Evolutionary conservation across 805 yeast species (phyloP), one percentile per base, ranked within the genome.

Genomic region (Metschnikowia anglica): DNA sequence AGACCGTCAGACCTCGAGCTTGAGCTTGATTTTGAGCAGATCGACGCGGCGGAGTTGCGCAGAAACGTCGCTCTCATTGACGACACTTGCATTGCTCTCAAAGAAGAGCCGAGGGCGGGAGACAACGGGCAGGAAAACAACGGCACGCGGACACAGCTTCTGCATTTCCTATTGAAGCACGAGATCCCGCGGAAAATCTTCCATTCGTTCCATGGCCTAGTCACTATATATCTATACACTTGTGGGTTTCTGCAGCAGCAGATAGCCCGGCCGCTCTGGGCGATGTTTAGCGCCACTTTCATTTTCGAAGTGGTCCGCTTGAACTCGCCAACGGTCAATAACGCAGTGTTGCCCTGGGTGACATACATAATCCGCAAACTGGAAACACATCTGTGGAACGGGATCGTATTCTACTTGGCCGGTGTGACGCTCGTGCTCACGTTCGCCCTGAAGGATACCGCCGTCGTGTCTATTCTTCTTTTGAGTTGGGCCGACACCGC

Each of bases 401-500:
- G 99, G 7, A 89, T 85, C 8, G 74, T 88, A 38, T 93, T 89
- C 85, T 93, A 88, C 61, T 67, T 89, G 28, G 70, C 85, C 1
- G 99, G 99, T 4, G 67, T 88, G 34, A 68, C 80, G 19, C 66
- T 88, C 49, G 88, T 89, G 8, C 86, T 89, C 56, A 48, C 73
- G 1, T 62, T 80, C 17, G 83, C 80, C 55, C 81, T 91, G 11
- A 88, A 88, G 65, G 99, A 93, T 57, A 81, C 93, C 37, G 73
- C 83, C 0, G 70, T 90, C 20, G 73, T 88, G 69, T 73, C 95
- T 17, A 80, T 89, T 3, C 72, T 89, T 51, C 70, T 91, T 38
- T 75, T 93, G 49, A 86, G 97, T 58, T 93, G 98, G 98, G 89
- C 96, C 4, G 99, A 93, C 60, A 88, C 98, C 8, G 91, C 97